Conservation (phyloP, 1,284 basidiomycete genomes). For the Trametes versicolor region DNA sequence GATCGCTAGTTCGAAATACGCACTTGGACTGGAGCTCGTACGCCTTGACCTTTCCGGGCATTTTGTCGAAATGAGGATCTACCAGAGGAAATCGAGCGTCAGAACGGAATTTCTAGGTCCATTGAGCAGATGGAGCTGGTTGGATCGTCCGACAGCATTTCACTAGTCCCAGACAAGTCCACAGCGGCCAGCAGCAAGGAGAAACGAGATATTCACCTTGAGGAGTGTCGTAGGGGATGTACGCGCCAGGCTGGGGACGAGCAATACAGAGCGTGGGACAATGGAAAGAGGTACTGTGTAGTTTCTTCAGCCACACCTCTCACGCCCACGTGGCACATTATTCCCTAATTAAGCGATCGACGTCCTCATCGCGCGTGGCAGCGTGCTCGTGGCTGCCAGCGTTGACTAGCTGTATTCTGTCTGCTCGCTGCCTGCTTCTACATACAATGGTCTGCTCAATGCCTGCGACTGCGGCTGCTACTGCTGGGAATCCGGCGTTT, state of each 20-base stretch:
- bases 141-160: slow-evolving; percentile 23
- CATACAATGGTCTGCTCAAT: slow-evolving; percentile 8
- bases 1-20: slow-evolving; percentile 43
- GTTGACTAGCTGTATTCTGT: slow-evolving; percentile 17
- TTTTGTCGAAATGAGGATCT: slow-evolving; percentile 54
- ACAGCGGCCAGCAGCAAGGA: slow-evolving; percentile 12
- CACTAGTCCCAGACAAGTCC: slow-evolving; percentile 18
- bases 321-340: slow-evolving; percentile 28
- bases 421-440: slow-evolving; percentile 13
- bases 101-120: slow-evolving; percentile 21
- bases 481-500: slow-evolving; percentile 25
- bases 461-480: slow-evolving; percentile 15
- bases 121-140: slow-evolving; percentile 2
- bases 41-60: slow-evolving; percentile 93
- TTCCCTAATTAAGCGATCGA: slow-evolving; percentile 29
- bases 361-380: slow-evolving; percentile 29
- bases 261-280: slow-evolving; percentile 44
- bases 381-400: slow-evolving; percentile 12
- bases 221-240: slow-evolving; percentile 46
- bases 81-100: slow-evolving; percentile 22
- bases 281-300: slow-evolving; percentile 35
- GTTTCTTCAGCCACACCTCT: slow-evolving; percentile 45
- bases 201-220: slow-evolving; percentile 44
- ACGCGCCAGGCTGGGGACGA: slow-evolving; percentile 41
- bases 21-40: slow-evolving; percentile 99